Base-by-base conservation (phyloP, 495 filamentous ascomycete genomes). In the Durotheca rogersii region DNA sequence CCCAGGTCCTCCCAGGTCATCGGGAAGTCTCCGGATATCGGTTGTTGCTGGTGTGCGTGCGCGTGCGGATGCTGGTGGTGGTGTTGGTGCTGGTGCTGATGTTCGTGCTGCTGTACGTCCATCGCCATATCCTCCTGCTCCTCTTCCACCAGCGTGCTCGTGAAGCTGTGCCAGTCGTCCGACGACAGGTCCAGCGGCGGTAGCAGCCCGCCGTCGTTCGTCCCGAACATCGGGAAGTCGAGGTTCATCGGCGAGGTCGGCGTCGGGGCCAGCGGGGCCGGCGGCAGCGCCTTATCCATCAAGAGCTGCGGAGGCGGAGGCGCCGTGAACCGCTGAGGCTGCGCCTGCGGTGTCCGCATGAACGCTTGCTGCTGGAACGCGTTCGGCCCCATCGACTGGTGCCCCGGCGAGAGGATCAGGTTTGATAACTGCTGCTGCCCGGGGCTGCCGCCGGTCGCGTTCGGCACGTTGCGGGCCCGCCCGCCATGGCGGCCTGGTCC, bases 1-100 rank as follows among this genome's bases (percentile, higher is more conserved):
- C 56, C 53, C 7, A 66, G 17, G 39, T 66, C 60, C 1, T 66
- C 50, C 62, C 62, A 66, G 10, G 40, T 63, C 43, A 66, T 60
- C 11, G 62, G 60, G 40, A 66, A 66, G 0, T 56, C 50, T 11
- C 39, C 23, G 1, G 58, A 41, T 17, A 65, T 41, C 14, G 41
- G 31, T 19, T 58, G 58, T 1, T 51, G 43, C 27, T 40, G 54
- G n/a, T n/a, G n/a, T n/a, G n/a, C n/a, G n/a, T n/a, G n/a, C n/a
- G n/a, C n/a, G 7, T 32, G 42, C 29, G 11, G 42, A 4, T 20
- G 43, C 17, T 48, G 23, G 19, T 43, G 40, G 18, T 30, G 21
- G 7, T 30, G 40, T 19, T 34, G 37, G 7, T 41, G 47, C 1
- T 50, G 47, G 1, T 50, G 47, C n/a, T 51, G 47, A n/a, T 7